Evolutionary conservation across 495 filamentous ascomycete genomes (phyloP).

Genomic region (Tuber aestivum): DNA sequence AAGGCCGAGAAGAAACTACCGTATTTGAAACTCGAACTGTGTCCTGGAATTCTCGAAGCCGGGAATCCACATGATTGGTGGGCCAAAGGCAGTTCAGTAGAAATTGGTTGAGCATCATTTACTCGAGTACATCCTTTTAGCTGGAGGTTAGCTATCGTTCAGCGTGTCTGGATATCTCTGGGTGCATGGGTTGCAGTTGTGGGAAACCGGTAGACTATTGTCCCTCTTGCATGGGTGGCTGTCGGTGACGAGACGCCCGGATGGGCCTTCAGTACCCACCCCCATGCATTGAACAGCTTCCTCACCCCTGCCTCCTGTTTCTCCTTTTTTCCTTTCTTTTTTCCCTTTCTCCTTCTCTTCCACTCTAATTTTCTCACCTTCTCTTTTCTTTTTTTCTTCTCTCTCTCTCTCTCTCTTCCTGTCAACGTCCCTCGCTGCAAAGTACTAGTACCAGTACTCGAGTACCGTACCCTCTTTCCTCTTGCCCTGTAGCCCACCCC

Average conservation of each 20-base stretch:
- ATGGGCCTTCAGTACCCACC: conserved; percentile 33
- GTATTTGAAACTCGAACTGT: conserved; percentile 31
- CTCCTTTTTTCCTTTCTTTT: conserved; percentile 29
- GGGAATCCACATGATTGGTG: conserved; percentile 2
- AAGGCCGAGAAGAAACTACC: conserved; percentile 19
- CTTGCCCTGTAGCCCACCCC: conserved; percentile 30
- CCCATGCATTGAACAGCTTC: conserved; percentile 30
- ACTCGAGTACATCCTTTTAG: conserved; percentile 16
- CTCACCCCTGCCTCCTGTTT: conserved; percentile 37
- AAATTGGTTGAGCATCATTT: conserved; percentile 11
- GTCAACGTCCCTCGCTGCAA: conserved; percentile 29
- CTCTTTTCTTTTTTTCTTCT: conserved; percentile 15
- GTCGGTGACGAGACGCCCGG: conserved; percentile 26
- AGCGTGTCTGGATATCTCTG: conserved; percentile 16
- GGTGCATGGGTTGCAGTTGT: conserved; percentile 12
- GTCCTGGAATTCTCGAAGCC: conserved; percentile 31
- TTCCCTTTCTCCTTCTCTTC: conserved; percentile 36
- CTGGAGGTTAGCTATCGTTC: conserved; percentile 32
- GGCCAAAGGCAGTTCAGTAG: not conserved
- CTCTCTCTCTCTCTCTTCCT: conserved; percentile 29
- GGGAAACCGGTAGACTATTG: conserved; percentile 3
- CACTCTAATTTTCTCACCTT: conserved; percentile 39
- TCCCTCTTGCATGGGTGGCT: conserved; percentile 20
- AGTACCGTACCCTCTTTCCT: conserved; percentile 33
- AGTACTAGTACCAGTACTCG: too few species aligned